These are phyloP conservation scores for Camillea tinctor DNA, from an alignment of 2,329 filamentous ascomycete genomes.

Conservation along the genomic window DNA sequence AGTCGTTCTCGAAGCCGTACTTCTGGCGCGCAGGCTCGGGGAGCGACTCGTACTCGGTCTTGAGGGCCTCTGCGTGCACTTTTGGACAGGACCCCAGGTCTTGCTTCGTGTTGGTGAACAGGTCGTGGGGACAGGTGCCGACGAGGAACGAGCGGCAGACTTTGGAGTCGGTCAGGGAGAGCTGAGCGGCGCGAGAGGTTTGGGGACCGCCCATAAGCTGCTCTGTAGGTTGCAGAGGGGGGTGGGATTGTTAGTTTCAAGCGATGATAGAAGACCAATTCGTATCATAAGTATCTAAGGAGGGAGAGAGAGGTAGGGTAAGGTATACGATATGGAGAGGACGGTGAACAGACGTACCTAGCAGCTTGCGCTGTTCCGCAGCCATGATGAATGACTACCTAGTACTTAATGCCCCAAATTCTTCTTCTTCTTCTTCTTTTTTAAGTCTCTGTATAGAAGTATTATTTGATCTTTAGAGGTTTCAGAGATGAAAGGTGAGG, in stretches of 20 bases:
- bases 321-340: neutral
- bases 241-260: conserved; percentile 2
- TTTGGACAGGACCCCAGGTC: conserved; percentile 88
- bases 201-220: conserved; percentile 84
- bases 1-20: conserved; percentile 94
- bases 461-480: too few relatives aligned
- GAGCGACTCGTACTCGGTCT: conserved; percentile 81
- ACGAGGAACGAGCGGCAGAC: conserved; percentile 93
- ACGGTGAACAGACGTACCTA: conserved; percentile 50
- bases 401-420: too few relatives aligned
- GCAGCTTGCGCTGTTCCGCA: conserved; percentile 95
- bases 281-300: too few relatives aligned
- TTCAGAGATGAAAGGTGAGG: too few relatives aligned
- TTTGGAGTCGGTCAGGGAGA: conserved; percentile 87
- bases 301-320: neutral
- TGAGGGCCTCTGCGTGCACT: conserved; percentile 83
- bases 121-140: conserved; percentile 94
- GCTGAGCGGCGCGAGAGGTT: conserved; percentile 71
- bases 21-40: conserved; percentile 69
- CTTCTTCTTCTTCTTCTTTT: too few relatives aligned
- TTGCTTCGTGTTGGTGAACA: conserved; percentile 99
- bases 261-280: too few relatives aligned
- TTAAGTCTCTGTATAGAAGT: too few relatives aligned
- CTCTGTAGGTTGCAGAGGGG: conserved; percentile 52
- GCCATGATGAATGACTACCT: conserved; percentile 60